Evolutionary conservation across 495 filamentous ascomycete genomes (phyloP), one percentile per base, ranked within the genome.

Genomic region (Podospora pseudopauciseta): DNA sequence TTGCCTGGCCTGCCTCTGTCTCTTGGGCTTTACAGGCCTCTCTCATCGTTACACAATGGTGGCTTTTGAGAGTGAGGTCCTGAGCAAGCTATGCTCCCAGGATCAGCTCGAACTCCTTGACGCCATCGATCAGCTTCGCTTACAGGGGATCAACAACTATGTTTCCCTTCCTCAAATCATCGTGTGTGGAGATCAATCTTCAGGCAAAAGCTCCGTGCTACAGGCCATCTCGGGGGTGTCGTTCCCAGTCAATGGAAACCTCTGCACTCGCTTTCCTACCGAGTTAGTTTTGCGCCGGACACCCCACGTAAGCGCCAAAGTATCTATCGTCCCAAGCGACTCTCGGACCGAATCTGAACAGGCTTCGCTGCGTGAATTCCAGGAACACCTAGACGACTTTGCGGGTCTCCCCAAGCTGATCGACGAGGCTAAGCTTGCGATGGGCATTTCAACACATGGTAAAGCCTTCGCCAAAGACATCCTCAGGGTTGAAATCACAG

Each of bases 161-260:
- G 76, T 91, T 4, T 81, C 84, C 3, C 81, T 91, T 0, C 90
- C 90, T 0, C 87, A 92, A 64, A 80, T 92, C 59, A 83, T 91
- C 9, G 88, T 92, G 18, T 90, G 86, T 73, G 90, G 90, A 0
- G 85, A 90, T 69, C 89, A 91, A 68, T 89, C 87, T 0, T 85
- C 85, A 1, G 89, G 90, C 2, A 92, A 92, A 67, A 91, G 89
- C 71, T 92, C 89, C 0, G 89, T 92, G 0, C 80, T 92, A 0
- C 86, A 92, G 76, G 89, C 87, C 0, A 86, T 93, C 53, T 90
- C 89, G 0, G 84, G 88, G n/a, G 84, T 92, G 6, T 80, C 85
- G 0, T 92, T 92, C 67, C 88, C 89, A 0, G 71, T 81, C 18
- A 86, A 88, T 28, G 84, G 84, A 67, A 86, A 82, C 60, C 69